Conservation (phyloP, 2,329 filamentous ascomycete species). For the Teratosphaeria pseudoeucalypti region DNA sequence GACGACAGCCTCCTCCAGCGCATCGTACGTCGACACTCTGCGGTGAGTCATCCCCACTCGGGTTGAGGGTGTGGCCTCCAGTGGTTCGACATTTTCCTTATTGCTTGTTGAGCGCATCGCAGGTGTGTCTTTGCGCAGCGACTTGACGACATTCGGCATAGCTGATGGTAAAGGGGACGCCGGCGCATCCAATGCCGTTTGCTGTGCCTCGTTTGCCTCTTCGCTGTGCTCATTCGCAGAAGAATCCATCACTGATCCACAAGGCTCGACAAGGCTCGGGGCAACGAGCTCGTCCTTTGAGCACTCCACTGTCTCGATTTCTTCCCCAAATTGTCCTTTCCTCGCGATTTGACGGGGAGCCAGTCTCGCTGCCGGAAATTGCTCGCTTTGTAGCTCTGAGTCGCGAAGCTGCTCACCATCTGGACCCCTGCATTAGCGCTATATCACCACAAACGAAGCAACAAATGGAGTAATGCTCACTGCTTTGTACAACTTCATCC, state of each 20-base stretch:
- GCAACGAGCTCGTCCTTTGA: not conserved
- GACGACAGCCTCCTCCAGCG: conserved; percentile 16
- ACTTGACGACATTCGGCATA: conserved; percentile 13
- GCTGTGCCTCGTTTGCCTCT: not conserved
- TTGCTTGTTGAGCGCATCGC: conserved; percentile 22
- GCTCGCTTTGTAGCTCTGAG: not conserved
- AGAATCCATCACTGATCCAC: not conserved
- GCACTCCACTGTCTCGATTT: not conserved
- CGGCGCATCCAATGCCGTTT: conserved; percentile 5
- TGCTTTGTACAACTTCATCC: not conserved
- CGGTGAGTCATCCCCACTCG: not conserved
- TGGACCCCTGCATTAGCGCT: conserved; percentile 16
- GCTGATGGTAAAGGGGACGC: conserved; percentile 13
- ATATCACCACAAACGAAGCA: conserved; percentile 5
- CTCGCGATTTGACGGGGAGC: not conserved
- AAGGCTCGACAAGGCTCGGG: not conserved
- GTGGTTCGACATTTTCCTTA: conserved; percentile 23
- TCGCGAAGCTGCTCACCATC: not conserved
- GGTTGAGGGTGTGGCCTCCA: not conserved
- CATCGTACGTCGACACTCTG: conserved; percentile 11
- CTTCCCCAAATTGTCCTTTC: not conserved
- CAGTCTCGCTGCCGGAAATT: not conserved
- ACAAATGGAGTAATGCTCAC: not conserved
- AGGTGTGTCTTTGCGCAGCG: conserved; percentile 15
- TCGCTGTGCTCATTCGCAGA: not conserved